Percentiles rank a stretch among this genome's conserved stretches.
Evolutionary conservation across 2,329 filamentous ascomycete genomes (phyloP).

Genomic region (Pezicula rhizophila): DNA sequence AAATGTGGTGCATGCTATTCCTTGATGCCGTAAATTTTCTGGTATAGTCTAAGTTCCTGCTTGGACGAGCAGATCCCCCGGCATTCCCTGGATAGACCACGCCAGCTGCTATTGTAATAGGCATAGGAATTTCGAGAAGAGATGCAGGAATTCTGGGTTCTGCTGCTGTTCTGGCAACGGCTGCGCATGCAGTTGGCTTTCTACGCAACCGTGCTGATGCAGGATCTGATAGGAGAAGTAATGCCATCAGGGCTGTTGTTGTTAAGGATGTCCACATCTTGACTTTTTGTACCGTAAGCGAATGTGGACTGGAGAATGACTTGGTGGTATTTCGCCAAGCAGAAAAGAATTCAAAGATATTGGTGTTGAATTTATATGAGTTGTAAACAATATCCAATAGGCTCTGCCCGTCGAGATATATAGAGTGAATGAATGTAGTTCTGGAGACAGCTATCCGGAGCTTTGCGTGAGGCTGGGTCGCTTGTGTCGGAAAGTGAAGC

Average conservation of each 20-base stretch:
- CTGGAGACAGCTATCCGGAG: neutral
- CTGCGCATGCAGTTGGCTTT: conserved; percentile 2
- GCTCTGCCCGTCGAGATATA: conserved; percentile 4
- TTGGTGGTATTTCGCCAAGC: too few species aligned
- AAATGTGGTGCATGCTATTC: too few species aligned
- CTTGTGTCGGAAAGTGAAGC: neutral
- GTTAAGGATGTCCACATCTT: conserved; percentile 13
- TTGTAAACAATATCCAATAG: neutral
- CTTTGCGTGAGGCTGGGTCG: neutral
- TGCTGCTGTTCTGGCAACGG: neutral
- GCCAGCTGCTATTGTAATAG: too few species aligned
- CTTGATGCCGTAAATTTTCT: too few species aligned
- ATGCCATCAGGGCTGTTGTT: conserved; percentile 12
- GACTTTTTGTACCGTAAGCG: neutral
- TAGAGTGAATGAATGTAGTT: conserved; percentile 1
- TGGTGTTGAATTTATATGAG: neutral
- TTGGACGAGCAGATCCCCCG: too few species aligned
- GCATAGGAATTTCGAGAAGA: too few species aligned
- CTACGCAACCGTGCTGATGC: conserved; percentile 6
- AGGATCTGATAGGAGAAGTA: conserved; percentile 11
- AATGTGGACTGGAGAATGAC: too few species aligned
- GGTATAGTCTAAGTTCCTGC: too few species aligned
- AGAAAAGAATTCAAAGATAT: neutral
- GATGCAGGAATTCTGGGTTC: neutral
- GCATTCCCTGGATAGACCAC: too few species aligned